These are phyloP conservation scores for Aspergillus sp. DNA, from an alignment of 2,329 filamentous ascomycete genomes.

Conservation along the genomic window DNA sequence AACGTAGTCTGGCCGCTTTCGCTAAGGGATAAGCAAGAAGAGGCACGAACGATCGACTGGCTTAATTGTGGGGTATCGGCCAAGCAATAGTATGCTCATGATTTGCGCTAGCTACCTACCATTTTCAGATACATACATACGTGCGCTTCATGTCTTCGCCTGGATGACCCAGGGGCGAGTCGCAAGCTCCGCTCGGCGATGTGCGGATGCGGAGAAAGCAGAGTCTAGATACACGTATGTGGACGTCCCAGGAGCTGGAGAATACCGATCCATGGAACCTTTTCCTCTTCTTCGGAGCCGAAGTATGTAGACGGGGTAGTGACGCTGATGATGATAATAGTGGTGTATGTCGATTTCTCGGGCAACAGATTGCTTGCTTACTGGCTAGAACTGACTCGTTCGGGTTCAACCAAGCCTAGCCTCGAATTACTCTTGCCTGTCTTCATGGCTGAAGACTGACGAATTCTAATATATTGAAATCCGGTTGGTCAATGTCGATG, in stretches of 20 bases:
- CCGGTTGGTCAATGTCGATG: neutral
- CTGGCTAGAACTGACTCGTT: neutral
- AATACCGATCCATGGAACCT: neutral
- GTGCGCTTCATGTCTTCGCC: neutral
- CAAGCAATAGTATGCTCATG: neutral
- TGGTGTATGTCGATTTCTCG: neutral
- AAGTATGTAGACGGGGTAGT: neutral
- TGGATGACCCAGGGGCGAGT: neutral
- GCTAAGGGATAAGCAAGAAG: neutral
- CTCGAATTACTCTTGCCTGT: neutral
- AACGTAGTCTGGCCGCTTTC: neutral
- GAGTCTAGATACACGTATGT: neutral
- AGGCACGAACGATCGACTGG: conserved; percentile 6
- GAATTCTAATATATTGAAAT: neutral
- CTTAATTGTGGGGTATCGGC: neutral
- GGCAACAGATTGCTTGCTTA: neutral
- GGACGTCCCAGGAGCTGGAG: neutral
- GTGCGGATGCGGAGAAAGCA: neutral
- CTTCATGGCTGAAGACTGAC: neutral
- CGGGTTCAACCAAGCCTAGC: neutral
- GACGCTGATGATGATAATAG: neutral
- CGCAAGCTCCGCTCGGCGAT: neutral
- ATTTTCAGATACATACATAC: neutral
- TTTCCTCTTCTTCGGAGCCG: neutral
- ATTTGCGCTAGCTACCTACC: neutral